These are phyloP conservation scores for Apiosordaria backusii DNA, from an alignment of 495 filamentous ascomycete genomes.

Conservation along the genomic window DNA sequence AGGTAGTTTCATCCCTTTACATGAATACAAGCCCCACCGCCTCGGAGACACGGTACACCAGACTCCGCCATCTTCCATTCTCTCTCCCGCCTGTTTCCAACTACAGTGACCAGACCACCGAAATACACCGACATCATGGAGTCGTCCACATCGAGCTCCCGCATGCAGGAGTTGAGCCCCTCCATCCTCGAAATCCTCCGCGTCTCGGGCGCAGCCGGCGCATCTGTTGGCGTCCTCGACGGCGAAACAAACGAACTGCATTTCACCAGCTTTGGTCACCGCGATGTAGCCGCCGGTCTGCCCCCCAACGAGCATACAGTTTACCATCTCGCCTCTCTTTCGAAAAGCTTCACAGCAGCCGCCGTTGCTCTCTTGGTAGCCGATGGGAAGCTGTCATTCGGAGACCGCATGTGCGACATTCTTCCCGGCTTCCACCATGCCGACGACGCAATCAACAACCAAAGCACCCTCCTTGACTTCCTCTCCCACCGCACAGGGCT, in stretches of 20 bases:
- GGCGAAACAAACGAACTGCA: not conserved
- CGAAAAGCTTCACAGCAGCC: not conserved
- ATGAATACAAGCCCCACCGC: no score
- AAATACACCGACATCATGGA: no score
- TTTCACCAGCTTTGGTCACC: not conserved
- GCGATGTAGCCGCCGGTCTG: not conserved
- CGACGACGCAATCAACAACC: not conserved
- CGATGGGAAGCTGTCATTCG: not conserved
- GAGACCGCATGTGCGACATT: not conserved
- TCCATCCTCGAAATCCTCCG: not conserved
- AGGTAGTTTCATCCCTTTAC: no score
- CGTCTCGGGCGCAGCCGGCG: not conserved
- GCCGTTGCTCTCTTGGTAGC: not conserved
- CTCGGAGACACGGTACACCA: no score
- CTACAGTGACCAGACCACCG: no score
- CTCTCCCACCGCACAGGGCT: not conserved
- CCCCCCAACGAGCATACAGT: not conserved
- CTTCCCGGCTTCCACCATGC: not conserved
- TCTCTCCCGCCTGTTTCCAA: no score
- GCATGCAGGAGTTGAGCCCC: not conserved
- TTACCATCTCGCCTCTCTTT: not conserved
- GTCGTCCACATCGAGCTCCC: not conserved
- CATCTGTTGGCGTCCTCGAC: not conserved
- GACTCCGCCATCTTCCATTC: no score
- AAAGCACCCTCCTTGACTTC: not conserved